phyloP scores from a whole-genome alignment of 331 rosid species.

The Quercus tomentella region DNA sequence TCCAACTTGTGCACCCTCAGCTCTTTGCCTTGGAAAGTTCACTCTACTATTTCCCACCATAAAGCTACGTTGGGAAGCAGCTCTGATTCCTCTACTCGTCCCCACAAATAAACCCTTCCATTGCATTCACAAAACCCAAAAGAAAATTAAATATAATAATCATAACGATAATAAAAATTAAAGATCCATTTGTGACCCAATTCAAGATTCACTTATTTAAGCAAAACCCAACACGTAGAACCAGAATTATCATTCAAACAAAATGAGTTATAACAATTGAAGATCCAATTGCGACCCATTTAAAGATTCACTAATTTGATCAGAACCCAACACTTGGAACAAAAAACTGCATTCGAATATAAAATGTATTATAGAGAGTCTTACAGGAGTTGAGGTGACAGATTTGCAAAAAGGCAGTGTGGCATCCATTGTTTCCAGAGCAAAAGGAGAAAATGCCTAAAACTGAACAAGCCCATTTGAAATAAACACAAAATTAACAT shows the following conservation, averaged over 20 bases:
- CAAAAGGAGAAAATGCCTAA: background rate
- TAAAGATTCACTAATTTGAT: background rate
- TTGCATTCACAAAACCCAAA: background rate
- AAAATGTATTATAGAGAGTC: background rate
- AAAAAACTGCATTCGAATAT: background rate
- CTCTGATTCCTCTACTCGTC: constrained; percentile 42
- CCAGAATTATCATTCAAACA: background rate
- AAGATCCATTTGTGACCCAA: background rate
- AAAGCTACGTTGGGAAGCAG: constrained; percentile 70
- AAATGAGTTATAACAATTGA: background rate
- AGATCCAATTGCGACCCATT: background rate
- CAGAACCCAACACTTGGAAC: background rate
- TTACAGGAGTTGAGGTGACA: constrained; percentile 48
- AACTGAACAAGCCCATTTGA: background rate
- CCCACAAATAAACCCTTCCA: constrained; percentile 59
- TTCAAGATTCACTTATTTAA: background rate
- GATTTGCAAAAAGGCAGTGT: constrained; percentile 65
- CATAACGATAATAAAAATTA: too few relatives aligned
- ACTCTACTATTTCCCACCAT: constrained; percentile 44
- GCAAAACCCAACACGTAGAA: background rate
- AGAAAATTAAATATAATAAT: too few relatives aligned
- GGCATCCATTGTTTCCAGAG: constrained; percentile 47
- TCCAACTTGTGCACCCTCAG: constrained; percentile 29
- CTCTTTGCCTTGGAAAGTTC: constrained; percentile 49
- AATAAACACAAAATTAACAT: background rate